Percentiles rank a stretch among this genome's conserved stretches.
Conservation (phyloP, 1,139 yeast genomes). For the Debaryomyces sp. region DNA sequence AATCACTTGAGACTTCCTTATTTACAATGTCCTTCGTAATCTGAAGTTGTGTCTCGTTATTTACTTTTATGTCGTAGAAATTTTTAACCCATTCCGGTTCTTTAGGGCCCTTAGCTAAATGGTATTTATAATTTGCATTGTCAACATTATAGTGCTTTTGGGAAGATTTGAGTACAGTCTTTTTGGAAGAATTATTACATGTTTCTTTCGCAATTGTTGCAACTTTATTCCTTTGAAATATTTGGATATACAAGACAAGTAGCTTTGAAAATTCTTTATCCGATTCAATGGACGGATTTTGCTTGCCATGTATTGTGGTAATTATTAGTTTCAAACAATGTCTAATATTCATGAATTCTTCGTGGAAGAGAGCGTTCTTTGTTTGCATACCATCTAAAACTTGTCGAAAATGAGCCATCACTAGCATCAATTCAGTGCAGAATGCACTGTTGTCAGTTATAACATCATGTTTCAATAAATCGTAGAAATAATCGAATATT, state of each 20-base stretch:
- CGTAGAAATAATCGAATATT: constrained; percentile 5
- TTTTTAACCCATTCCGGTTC: constrained; percentile 13
- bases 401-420: not conserved
- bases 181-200: constrained; percentile 1
- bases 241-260: not conserved
- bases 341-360: constrained; percentile 2
- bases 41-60: not conserved
- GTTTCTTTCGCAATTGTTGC: not conserved
- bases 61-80: constrained; percentile 6
- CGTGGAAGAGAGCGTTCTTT: not conserved
- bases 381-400: not conserved
- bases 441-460: not conserved
- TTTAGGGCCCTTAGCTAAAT: constrained; percentile 7
- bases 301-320: not conserved
- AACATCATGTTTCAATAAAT: not conserved
- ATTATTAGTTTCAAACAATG: constrained; percentile 2
- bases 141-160: constrained; percentile 1
- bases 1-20: not conserved
- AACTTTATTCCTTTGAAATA: constrained; percentile 4
- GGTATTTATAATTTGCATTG: constrained; percentile 9
- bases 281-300: not conserved
- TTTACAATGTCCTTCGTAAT: not conserved
- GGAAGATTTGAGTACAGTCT: constrained; percentile 10
- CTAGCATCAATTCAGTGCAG: constrained; percentile 6
- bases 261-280: constrained; percentile 1